A percentile compares a stretch with the other conserved stretches of the same genome.
Evolutionary conservation across 768 basidiomycete genomes (phyloP).

Genomic region (Psilocybe cubensis): DNA sequence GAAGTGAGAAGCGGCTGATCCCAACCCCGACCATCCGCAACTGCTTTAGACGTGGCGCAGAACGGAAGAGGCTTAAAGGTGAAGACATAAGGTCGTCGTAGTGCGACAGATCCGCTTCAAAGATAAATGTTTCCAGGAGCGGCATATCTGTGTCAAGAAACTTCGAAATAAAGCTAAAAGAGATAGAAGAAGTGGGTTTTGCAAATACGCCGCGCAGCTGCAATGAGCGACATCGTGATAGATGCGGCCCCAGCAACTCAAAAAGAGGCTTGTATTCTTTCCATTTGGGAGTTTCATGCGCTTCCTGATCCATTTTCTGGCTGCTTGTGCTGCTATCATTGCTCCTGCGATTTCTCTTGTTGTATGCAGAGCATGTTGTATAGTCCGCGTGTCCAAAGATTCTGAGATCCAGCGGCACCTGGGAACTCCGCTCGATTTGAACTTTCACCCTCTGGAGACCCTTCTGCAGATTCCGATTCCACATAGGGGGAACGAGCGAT

Average conservation of each 20-base stretch:
- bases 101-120: slow-evolving; percentile 4
- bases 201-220: not conserved
- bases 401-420: not conserved
- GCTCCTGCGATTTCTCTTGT: not conserved
- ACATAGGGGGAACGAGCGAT: not conserved
- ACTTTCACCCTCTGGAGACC: not conserved
- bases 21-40: slow-evolving; percentile 14
- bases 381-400: not conserved
- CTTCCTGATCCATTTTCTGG: not conserved
- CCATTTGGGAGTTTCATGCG: not conserved
- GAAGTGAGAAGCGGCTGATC: not conserved
- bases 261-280: not conserved
- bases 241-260: slow-evolving; percentile 2
- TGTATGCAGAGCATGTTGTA: not conserved
- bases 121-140: slow-evolving; percentile 9
- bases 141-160: slow-evolving; percentile 8
- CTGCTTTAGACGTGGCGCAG: slow-evolving; percentile 4
- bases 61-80: slow-evolving; percentile 1
- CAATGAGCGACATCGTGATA: slow-evolving; percentile 11
- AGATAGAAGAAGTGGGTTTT: not conserved
- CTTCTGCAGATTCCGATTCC: not conserved
- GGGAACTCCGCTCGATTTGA: not conserved
- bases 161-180: not conserved
- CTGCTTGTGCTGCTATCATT: not conserved
- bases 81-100: not conserved